Evolutionary conservation across 2,329 filamentous ascomycete species (phyloP).

Genomic region (Fusarium setosum): DNA sequence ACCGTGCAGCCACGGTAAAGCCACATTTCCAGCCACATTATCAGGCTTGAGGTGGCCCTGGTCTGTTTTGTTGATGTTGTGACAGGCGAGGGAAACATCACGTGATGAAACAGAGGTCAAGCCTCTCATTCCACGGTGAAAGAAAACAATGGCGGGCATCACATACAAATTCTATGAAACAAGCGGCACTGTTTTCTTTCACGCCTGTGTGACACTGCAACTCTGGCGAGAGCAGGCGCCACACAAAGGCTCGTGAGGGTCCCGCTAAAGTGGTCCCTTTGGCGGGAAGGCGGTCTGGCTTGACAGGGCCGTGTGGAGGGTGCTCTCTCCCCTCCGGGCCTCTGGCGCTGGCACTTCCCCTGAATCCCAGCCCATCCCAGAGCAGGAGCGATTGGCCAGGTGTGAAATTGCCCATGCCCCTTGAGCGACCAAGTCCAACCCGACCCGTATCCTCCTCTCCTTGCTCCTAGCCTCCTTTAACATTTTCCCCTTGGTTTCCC

Average conservation of each 20-base stretch:
- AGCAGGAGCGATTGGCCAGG: conserved; percentile 47
- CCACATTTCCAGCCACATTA: conserved; percentile 9
- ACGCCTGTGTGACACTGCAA: no score
- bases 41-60: no score
- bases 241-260: conserved; percentile 28
- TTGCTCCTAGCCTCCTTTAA: conserved; percentile 45
- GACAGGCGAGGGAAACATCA: background rate
- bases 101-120: conserved; percentile 29
- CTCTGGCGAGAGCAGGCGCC: conserved; percentile 29
- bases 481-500: conserved; percentile 47
- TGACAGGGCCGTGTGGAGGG: conserved; percentile 36
- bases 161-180: no score
- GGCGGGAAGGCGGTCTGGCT: conserved; percentile 44
- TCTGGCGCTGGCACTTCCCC: conserved; percentile 40
- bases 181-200: no score
- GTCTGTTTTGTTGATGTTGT: background rate
- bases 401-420: conserved; percentile 47
- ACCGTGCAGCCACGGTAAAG: conserved; percentile 19
- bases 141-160: no score
- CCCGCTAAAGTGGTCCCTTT: conserved; percentile 32
- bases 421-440: conserved; percentile 40
- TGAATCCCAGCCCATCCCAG: conserved; percentile 38
- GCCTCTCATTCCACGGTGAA: no score
- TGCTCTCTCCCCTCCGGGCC: conserved; percentile 23
- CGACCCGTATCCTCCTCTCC: conserved; percentile 43